Conservation (phyloP, 139 green algal genomes). For the Micromonas pusilla region DNA sequence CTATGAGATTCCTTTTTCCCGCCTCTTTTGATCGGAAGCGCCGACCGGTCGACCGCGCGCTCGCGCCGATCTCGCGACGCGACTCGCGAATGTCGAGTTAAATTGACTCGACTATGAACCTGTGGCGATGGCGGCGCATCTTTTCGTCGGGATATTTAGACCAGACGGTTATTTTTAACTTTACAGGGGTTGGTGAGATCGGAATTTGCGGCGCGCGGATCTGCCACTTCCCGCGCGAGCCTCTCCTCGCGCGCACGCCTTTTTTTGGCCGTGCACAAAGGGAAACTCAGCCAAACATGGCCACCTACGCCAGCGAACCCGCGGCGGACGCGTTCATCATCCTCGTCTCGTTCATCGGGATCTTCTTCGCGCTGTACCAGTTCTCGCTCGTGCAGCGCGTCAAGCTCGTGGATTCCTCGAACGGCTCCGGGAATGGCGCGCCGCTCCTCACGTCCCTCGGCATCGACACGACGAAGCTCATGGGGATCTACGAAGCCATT, state of each 20-base stretch:
- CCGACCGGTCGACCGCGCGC: neutral
- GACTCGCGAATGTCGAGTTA: neutral
- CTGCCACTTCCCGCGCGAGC: neutral
- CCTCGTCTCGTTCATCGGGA: neutral
- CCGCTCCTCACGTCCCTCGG: neutral
- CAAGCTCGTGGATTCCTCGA: neutral
- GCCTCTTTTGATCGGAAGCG: neutral
- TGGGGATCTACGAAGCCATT: slow-evolving; percentile 86
- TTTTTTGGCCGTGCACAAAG: no score
- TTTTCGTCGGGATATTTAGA: neutral
- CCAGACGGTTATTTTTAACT: neutral
- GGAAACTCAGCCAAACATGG: neutral
- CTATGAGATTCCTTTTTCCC: no score
- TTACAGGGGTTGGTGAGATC: neutral
- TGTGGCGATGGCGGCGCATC: no score
- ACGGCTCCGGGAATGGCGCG: no score
- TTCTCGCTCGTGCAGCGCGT: neutral
- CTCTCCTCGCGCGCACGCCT: neutral
- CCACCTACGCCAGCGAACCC: neutral
- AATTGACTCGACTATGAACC: no score
- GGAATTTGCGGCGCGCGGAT: neutral
- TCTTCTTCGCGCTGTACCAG: neutral
- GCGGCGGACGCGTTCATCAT: neutral
- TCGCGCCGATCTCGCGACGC: neutral
- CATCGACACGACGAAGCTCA: slow-evolving; percentile 45